A percentile compares a stretch with the other conserved stretches of the same genome.
These are phyloP conservation scores for Syzygium malaccense DNA, from an alignment of 441 rosid species.

Conservation along the genomic window DNA sequence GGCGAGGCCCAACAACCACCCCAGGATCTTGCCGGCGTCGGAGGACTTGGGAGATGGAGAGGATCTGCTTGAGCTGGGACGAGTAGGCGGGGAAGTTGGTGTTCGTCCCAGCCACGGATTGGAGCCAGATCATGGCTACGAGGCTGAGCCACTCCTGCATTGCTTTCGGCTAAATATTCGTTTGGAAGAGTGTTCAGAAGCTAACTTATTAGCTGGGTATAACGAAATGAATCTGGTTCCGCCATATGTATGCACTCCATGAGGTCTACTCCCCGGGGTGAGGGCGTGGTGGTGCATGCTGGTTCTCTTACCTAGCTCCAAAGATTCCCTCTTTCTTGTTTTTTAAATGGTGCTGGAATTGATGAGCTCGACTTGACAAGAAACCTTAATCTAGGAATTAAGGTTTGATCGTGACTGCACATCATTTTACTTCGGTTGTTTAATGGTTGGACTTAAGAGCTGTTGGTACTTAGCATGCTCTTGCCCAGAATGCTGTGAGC, in stretches of 20 bases:
- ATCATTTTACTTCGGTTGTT: not conserved
- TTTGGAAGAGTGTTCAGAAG: not conserved
- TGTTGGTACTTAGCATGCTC: not conserved
- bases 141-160: conserved; percentile 56
- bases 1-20: conserved; percentile 73
- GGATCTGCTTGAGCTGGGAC: conserved; percentile 61
- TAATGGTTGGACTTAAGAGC: not conserved
- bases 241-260: not conserved
- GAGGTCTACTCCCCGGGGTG: not conserved
- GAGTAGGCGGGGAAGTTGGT: conserved; percentile 82
- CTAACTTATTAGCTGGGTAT: not conserved
- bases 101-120: conserved; percentile 69
- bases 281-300: not conserved
- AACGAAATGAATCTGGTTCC: not conserved
- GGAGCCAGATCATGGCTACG: conserved; percentile 73
- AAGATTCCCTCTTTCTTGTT: not conserved
- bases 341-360: not conserved
- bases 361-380: not conserved
- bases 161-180: not conserved
- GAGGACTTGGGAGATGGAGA: conserved; percentile 69
- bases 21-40: conserved; percentile 80
- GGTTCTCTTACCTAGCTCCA: not conserved
- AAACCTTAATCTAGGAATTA: not conserved
- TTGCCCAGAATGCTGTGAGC: not conserved
- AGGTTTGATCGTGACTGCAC: not conserved